A percentile compares a stretch with the other conserved stretches of the same genome.
These are phyloP conservation scores for Fusarium lateritium DNA, from an alignment of 2,329 filamentous ascomycete genomes.

Conservation along the genomic window DNA sequence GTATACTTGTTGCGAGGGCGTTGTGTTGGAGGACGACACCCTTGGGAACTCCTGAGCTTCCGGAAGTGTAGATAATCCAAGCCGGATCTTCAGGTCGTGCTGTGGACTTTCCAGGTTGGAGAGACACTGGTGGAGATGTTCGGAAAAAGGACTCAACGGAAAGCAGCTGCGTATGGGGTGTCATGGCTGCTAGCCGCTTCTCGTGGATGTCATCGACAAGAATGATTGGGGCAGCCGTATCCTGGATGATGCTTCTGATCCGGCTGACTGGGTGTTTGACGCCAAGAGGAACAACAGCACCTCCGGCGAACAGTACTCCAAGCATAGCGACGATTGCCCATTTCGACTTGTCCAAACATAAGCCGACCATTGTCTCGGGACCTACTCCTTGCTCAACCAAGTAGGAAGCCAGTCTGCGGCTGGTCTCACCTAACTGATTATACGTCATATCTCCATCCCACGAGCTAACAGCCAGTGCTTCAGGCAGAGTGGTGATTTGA, in stretches of 20 bases:
- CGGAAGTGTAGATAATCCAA: constrained; percentile 9
- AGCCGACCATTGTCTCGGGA: background rate
- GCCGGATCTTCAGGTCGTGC: constrained; percentile 2
- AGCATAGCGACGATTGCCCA: constrained; percentile 9
- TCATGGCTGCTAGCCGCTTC: background rate
- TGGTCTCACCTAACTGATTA: background rate
- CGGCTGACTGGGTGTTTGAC: background rate
- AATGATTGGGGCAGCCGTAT: background rate
- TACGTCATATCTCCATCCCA: constrained; percentile 9
- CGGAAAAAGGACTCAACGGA: constrained; percentile 2
- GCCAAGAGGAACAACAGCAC: constrained; percentile 7
- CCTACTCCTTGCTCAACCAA: background rate
- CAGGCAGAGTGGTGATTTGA: background rate
- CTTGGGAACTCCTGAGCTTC: constrained; percentile 9
- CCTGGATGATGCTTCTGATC: background rate
- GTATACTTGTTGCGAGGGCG: constrained; percentile 8
- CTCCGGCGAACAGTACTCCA: background rate
- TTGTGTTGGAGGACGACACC: constrained; percentile 8
- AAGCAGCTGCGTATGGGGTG: background rate
- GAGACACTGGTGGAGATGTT: constrained; percentile 1
- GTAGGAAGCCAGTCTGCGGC: background rate
- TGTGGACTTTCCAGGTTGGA: background rate
- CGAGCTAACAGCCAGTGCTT: background rate
- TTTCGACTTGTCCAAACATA: constrained; percentile 3
- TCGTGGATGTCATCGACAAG: constrained; percentile 6